Conservation (phyloP, 352 stramenopile genomes). For the Globisporangium spinosum region DNA sequence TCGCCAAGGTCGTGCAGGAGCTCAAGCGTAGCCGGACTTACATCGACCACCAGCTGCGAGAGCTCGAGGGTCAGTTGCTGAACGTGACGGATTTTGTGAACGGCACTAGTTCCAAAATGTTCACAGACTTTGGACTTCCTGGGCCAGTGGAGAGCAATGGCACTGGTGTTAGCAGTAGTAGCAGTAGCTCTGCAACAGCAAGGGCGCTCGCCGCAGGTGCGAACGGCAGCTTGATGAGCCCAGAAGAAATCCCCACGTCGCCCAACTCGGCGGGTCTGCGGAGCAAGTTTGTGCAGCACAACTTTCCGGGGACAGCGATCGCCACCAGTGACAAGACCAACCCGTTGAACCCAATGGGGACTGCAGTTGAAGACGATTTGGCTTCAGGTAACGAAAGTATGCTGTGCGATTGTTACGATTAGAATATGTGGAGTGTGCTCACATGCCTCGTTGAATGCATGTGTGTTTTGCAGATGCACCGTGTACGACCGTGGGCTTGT, state of each 20-base stretch:
- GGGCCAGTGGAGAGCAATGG: conserved; percentile 9
- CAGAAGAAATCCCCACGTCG: conserved; percentile 6
- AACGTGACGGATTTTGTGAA: conserved; percentile 58
- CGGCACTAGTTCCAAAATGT: conserved; percentile 38
- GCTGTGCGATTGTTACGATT: neutral
- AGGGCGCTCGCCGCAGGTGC: neutral
- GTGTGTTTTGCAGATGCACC: conserved; percentile 38
- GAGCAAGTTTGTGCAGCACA: conserved; percentile 23
- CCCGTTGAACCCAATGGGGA: conserved; percentile 23
- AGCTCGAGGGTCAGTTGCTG: conserved; percentile 59
- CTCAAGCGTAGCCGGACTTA: conserved; percentile 53
- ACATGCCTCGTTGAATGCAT: neutral
- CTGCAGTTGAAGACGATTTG: conserved; percentile 66
- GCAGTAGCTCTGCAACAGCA: neutral
- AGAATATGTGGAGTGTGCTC: neutral
- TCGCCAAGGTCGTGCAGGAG: conserved; percentile 58
- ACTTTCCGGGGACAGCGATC: conserved; percentile 13
- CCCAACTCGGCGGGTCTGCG: conserved; percentile 18
- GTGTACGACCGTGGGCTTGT: conserved; percentile 64
- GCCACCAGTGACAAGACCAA: conserved; percentile 24
- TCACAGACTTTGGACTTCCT: conserved; percentile 24
- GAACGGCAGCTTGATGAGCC: conserved; percentile 17
- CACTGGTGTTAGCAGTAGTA: neutral
- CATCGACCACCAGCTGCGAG: conserved; percentile 55
- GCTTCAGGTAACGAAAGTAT: conserved; percentile 35